Evolutionary conservation across 2,329 filamentous ascomycete genomes (phyloP), one percentile per base, ranked within the genome.

Genomic region (Parascedosporium putredinis): DNA sequence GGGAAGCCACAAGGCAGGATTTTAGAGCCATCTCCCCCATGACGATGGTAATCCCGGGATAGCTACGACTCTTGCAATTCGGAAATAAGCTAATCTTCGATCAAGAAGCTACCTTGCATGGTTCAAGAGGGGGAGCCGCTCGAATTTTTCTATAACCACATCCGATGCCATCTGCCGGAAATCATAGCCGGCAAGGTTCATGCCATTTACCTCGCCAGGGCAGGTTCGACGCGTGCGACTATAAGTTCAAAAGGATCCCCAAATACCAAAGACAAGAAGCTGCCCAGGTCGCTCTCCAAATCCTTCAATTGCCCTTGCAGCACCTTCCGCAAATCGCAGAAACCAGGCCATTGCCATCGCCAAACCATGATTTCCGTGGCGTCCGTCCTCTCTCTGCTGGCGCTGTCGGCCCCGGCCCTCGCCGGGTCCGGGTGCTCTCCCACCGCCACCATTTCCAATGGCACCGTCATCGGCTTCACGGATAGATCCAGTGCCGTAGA

Each of bases 401-500:
- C 27, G 7, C 27, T 31, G 27, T 31, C 27, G 27, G 27, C 7
- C 27, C 27, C 27, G 7, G 27, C 27, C 7, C 12, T 31, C 12
- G 27, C 27, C 12, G 12, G 27, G 7, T 7, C 6, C 12, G 7
- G 27, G 6, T 31, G 27, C 27, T 31, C 46, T 6, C 31, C 46
- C 16, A 36, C n/a, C 4, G 46, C 40, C 8, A 25, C 46, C n/a
- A 34, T 58, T 3, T n/a, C 42, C 34, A 76, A 75, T 57, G 73
- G 74, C 23, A 74, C 73, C 0, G 75, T 74, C 53, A 51, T 57
- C 22, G 74, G 75, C 4, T 51, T 65, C 2, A 60, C 65, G 50
- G 66, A 64, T 31, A 67, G 22, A 10, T 14, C 12, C 12, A n/a
- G 16, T 16, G 34, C 12, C 10, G 73, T 75, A 45, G 74, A 79